Percentiles rank a stretch among this genome's conserved stretches.
Evolutionary conservation across 495 filamentous ascomycete genomes (phyloP).

Genomic region (Lophiostoma macrostomum): DNA sequence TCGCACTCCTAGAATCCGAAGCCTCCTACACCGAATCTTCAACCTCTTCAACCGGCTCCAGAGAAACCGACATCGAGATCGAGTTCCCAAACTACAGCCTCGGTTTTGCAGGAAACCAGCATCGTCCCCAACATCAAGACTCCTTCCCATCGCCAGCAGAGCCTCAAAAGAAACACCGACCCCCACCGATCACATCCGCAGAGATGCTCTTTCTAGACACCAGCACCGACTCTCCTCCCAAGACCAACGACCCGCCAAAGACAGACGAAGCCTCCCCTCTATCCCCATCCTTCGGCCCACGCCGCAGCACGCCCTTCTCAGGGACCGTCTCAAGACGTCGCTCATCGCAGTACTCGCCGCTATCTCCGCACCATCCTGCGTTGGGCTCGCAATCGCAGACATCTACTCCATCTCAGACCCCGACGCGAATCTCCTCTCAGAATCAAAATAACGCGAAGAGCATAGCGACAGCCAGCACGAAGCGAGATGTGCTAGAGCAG

Average conservation of each 20-base stretch:
- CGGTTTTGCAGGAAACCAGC: too few species aligned
- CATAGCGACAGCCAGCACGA: background rate
- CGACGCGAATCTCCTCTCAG: background rate
- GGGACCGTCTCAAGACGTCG: slow-evolving; percentile 2
- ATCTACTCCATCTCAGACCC: background rate
- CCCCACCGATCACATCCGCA: too few species aligned
- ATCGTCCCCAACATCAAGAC: too few species aligned
- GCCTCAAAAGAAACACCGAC: too few species aligned
- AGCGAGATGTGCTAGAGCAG: background rate
- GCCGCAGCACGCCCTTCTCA: background rate
- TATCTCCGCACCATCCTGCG: background rate
- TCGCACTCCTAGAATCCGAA: background rate
- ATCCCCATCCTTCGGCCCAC: slow-evolving; percentile 12
- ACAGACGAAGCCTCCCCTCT: slow-evolving; percentile 4
- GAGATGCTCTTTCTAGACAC: too few species aligned
- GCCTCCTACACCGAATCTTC: background rate
- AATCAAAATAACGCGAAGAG: background rate
- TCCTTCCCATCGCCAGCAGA: too few species aligned
- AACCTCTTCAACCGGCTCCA: background rate
- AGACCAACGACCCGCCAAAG: too few species aligned
- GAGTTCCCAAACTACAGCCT: background rate
- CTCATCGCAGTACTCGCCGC: background rate
- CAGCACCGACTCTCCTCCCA: too few species aligned
- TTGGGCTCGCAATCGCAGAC: background rate
- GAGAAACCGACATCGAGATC: background rate